Evolutionary conservation across 1,139 yeast genomes (phyloP), one percentile per base, ranked within the genome.

Genomic region (Kodamaea sp.): DNA sequence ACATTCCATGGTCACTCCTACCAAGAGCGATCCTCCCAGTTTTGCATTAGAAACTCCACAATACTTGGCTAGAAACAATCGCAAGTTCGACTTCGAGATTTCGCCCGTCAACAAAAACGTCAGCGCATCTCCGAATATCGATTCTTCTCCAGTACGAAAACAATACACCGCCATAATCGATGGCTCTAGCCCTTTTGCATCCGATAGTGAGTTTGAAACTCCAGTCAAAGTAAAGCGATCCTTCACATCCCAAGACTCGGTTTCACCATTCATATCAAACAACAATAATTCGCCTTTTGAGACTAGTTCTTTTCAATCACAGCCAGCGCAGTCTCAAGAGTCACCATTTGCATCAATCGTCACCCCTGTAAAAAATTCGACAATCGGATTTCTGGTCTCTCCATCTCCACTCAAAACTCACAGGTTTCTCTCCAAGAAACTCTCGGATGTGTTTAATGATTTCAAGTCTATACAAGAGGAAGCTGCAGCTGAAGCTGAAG

Each of bases 381-480:
- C 31, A n/a, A 2, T 48, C 13, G 44, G 43, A 20, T 69, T 70
- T 38, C 70, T 53, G 49, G 61, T 66, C 1, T 69, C 76, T 0
- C 76, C 77, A 1, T 70, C 77, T 2, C 77, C 77, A 0, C 48
- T 70, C 16, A 69, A 67, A 35, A 51, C 70, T 0, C 67, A 61
- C 35, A 44, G 74, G 21, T 53, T 63, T 45, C 39, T 71, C 47
- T 39, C 68, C 42, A 53, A 60, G 37, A 53, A 58, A 26, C 44
- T 68, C 5, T 61, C 59, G 12, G 61, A 60, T 24, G 51, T 67
- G 28, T 58, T 55, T 38, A 49, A 55, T 20, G 72, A 64, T 27
- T 48, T 58, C 15, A 44, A 48, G 22, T 44, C 51, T 14, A 39
- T 66, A 7, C 51, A 54, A 26, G 50, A 52, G 14, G 50, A 49